A percentile compares a stretch with the other conserved stretches of the same genome.
phyloP scores from a whole-genome alignment of 148 eudicot species.

The Rhododendron ovatum region DNA sequence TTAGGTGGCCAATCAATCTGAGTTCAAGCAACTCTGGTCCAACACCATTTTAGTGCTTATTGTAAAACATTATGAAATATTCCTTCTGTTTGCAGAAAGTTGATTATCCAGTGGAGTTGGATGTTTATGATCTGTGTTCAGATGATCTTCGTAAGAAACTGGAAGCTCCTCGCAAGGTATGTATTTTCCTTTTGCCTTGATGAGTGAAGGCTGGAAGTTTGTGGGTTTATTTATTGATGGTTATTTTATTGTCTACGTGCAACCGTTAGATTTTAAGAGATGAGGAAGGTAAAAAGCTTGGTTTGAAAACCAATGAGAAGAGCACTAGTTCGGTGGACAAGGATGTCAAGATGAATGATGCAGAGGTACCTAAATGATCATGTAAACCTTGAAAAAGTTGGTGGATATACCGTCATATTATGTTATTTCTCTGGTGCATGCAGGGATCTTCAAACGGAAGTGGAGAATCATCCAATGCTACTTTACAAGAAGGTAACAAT shows the following conservation, averaged over 20 bases:
- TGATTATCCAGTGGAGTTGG: conserved; percentile 89
- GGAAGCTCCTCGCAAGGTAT: conserved; percentile 85
- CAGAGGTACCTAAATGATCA: conserved; percentile 50
- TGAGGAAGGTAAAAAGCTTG: conserved; percentile 84
- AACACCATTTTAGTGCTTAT: neutral
- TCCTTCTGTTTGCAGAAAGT: conserved; percentile 63
- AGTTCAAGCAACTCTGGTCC: neutral
- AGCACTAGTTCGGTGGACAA: conserved; percentile 50
- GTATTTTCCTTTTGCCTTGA: neutral
- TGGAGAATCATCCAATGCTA: conserved; percentile 52
- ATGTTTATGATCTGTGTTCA: conserved; percentile 86
- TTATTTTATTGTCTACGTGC: conserved; percentile 3
- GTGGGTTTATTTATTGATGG: neutral
- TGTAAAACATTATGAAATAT: neutral
- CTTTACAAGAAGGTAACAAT: conserved; percentile 52
- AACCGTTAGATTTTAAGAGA: conserved; percentile 64
- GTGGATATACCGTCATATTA: neutral
- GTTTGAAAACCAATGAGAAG: conserved; percentile 63
- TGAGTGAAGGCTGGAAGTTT: neutral
- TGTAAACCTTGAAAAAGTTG: neutral
- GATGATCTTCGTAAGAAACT: conserved; percentile 80
- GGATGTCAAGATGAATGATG: conserved; percentile 82
- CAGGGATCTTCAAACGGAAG: conserved; percentile 65
- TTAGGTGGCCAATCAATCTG: neutral
- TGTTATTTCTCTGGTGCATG: conserved; percentile 2